Percentiles rank a stretch among this genome's conserved stretches.
These are phyloP conservation scores for Pelargonium cotyledonis DNA, from an alignment of 441 rosid genomes.

Conservation along the genomic window DNA sequence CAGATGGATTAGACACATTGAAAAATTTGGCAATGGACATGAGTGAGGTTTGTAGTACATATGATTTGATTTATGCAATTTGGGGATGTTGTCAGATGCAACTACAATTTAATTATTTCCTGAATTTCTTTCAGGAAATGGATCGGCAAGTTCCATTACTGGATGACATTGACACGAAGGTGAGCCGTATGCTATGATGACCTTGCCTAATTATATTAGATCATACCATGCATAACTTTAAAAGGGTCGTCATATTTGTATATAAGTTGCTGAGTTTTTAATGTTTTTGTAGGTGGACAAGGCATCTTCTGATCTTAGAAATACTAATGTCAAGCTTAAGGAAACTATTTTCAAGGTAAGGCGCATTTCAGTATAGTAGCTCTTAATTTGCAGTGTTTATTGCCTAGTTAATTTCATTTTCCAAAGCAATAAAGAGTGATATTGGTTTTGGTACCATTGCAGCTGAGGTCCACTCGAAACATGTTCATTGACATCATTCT, in stretches of 20 bases:
- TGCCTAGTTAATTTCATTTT: background rate
- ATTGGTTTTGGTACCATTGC: slow-evolving; percentile 11
- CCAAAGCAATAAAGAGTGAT: slow-evolving; percentile 2
- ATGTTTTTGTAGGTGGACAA: slow-evolving; percentile 44
- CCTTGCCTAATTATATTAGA: background rate
- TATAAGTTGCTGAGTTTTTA: slow-evolving; percentile 7
- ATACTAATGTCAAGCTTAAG: slow-evolving; percentile 57
- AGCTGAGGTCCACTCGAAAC: slow-evolving; percentile 58
- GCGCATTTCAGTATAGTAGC: slow-evolving; percentile 3
- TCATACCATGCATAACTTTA: background rate
- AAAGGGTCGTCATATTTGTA: slow-evolving; percentile 3
- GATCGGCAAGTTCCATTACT: slow-evolving; percentile 62
- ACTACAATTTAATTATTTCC: slow-evolving; percentile 12
- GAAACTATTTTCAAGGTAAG: slow-evolving; percentile 48
- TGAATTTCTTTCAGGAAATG: slow-evolving; percentile 41
- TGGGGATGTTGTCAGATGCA: slow-evolving; percentile 10
- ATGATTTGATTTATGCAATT: background rate
- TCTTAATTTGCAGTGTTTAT: background rate
- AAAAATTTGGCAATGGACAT: slow-evolving; percentile 54
- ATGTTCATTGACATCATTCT: slow-evolving; percentile 57
- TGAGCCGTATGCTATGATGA: slow-evolving; percentile 19
- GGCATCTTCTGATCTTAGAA: slow-evolving; percentile 46
- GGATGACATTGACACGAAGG: slow-evolving; percentile 63
- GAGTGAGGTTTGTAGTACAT: slow-evolving; percentile 43
- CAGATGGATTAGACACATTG: slow-evolving; percentile 51